These are phyloP conservation scores for Lasiosphaeria miniovina DNA, from an alignment of 495 filamentous ascomycete genomes.

Conservation along the genomic window DNA sequence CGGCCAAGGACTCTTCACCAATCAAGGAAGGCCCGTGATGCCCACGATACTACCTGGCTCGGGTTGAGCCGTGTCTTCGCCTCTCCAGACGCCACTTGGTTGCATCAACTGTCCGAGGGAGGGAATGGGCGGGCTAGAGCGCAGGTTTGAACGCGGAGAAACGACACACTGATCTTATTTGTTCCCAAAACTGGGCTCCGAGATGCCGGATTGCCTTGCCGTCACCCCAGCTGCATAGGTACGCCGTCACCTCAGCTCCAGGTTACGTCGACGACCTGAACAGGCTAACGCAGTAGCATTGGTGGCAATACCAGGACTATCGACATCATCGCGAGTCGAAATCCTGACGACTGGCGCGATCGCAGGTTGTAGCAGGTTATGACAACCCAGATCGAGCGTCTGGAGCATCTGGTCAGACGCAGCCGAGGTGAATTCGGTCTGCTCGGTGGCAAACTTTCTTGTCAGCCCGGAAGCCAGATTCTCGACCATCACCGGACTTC, in stretches of 20 bases:
- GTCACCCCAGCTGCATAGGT: neutral
- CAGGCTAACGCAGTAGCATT: neutral
- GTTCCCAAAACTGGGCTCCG: neutral
- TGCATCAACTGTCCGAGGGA: slow-evolving; percentile 9
- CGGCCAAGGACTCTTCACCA: slow-evolving; percentile 15
- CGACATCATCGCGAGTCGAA: neutral
- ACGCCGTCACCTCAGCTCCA: neutral
- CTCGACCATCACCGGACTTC: too few relatives aligned
- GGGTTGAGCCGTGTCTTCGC: slow-evolving; percentile 32
- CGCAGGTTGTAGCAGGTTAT: neutral
- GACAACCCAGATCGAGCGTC: neutral
- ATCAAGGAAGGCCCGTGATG: slow-evolving; percentile 27
- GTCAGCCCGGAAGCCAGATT: too few relatives aligned
- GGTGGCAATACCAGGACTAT: neutral
- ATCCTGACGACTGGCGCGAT: neutral
- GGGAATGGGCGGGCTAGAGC: neutral
- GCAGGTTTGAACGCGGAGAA: neutral
- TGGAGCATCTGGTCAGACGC: too few relatives aligned
- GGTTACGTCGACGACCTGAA: neutral
- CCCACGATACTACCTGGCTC: slow-evolving; percentile 26
- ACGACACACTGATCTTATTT: neutral
- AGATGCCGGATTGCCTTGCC: neutral
- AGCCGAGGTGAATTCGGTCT: too few relatives aligned
- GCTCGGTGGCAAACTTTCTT: too few relatives aligned
- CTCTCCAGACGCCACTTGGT: slow-evolving; percentile 15